These are phyloP conservation scores for Aspergillus persii DNA, from an alignment of 2,329 filamentous ascomycete genomes.

Conservation along the genomic window DNA sequence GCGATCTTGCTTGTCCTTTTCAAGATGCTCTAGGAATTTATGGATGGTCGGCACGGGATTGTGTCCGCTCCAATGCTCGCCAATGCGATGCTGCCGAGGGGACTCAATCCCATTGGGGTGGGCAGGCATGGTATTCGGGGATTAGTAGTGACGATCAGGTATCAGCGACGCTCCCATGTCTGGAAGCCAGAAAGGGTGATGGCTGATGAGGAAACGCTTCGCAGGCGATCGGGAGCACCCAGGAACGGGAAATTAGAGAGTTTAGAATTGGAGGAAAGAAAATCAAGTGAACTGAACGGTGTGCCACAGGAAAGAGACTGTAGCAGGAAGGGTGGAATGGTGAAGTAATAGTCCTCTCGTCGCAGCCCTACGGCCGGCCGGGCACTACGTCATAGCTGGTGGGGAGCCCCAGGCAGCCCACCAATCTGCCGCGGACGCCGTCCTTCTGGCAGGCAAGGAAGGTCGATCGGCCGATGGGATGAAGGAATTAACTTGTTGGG, in stretches of 20 bases:
- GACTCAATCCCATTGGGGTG: conserved; percentile 14
- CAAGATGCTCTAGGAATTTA: conserved; percentile 76
- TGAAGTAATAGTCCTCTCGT: conserved; percentile 6
- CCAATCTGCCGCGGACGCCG: conserved; percentile 2
- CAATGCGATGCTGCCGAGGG: conserved; percentile 44
- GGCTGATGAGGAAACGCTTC: background rate
- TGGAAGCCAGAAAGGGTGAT: background rate
- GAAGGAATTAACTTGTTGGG: background rate
- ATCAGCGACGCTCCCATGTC: background rate
- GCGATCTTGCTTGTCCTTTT: conserved; percentile 72
- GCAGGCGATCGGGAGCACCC: background rate
- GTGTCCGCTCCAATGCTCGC: conserved; percentile 74
- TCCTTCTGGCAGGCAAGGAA: background rate
- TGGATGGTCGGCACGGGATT: conserved; percentile 88
- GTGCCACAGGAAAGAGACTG: background rate
- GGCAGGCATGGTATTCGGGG: conserved; percentile 14
- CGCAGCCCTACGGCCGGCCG: background rate
- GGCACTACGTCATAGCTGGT: conserved; percentile 36
- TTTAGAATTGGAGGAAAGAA: background rate
- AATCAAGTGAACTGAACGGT: background rate
- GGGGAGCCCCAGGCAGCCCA: conserved; percentile 7
- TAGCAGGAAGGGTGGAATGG: background rate
- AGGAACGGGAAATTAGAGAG: background rate
- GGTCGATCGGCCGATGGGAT: background rate
- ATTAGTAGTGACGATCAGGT: background rate